Evolutionary conservation across 306 rosid genomes (phyloP).

Genomic region (Rosa multiflora): DNA sequence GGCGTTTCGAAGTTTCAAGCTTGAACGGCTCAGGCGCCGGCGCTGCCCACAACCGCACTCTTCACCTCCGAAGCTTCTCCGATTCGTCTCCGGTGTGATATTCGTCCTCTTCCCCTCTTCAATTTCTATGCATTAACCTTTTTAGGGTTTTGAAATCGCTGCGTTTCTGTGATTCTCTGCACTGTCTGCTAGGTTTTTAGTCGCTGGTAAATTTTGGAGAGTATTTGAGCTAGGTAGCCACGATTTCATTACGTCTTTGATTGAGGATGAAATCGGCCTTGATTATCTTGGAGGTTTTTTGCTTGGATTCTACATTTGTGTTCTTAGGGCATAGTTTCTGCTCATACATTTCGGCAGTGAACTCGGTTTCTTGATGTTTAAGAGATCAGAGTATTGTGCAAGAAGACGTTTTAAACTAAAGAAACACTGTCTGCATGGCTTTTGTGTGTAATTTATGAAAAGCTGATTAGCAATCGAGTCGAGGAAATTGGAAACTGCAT

Average conservation of each 20-base stretch:
- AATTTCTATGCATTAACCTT: background rate
- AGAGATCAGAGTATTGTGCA: background rate
- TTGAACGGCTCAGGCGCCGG: conserved; percentile 1
- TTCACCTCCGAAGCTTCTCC: background rate
- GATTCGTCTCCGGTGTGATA: background rate
- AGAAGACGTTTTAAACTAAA: background rate
- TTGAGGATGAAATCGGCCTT: background rate
- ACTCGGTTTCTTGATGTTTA: background rate
- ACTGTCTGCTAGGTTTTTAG: background rate
- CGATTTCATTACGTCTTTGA: background rate
- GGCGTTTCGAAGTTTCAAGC: background rate
- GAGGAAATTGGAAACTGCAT: background rate
- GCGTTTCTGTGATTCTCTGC: background rate
- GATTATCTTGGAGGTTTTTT: background rate
- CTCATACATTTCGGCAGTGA: background rate
- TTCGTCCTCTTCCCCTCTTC: conserved; percentile 2
- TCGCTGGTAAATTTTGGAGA: background rate
- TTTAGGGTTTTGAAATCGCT: background rate
- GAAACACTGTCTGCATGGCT: too few relatives aligned
- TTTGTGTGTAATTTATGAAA: background rate
- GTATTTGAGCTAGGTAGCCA: background rate
- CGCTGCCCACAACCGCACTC: background rate
- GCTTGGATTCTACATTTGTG: background rate
- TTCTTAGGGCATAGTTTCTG: background rate
- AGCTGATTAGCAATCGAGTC: background rate